Percentiles rank a stretch among this genome's conserved stretches.
phyloP scores from a whole-genome alignment of 2,329 filamentous ascomycete species.

The Diaporthe caulivora region DNA sequence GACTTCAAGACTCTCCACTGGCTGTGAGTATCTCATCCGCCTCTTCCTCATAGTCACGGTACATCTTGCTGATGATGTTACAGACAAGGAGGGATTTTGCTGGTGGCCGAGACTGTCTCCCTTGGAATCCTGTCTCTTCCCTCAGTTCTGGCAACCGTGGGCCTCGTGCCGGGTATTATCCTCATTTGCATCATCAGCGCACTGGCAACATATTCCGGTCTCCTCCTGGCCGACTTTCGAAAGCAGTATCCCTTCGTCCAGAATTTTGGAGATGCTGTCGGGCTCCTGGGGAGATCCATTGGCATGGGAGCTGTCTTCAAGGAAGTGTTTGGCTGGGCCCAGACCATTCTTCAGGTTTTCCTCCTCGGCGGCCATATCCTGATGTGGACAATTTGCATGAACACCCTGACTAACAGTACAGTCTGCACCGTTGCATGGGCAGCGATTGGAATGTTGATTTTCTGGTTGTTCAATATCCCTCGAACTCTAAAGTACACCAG shows the following conservation, averaged over 20 bases:
- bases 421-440: slow-evolving; percentile 74
- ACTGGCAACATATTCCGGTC: slow-evolving; percentile 14
- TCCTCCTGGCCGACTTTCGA: slow-evolving; percentile 26
- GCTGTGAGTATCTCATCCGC: neutral
- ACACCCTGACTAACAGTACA: slow-evolving; percentile 67
- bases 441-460: slow-evolving; percentile 68
- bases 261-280: slow-evolving; percentile 68
- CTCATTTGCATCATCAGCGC: slow-evolving; percentile 11
- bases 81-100: slow-evolving; percentile 20
- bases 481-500: slow-evolving; percentile 73
- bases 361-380: slow-evolving; percentile 70
- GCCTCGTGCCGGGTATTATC: slow-evolving; percentile 20
- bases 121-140: slow-evolving; percentile 24
- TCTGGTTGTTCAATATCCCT: slow-evolving; percentile 69
- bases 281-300: slow-evolving; percentile 52
- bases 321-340: slow-evolving; percentile 62
- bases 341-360: slow-evolving; percentile 67
- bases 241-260: slow-evolving; percentile 50
- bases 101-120: slow-evolving; percentile 20
- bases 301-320: slow-evolving; percentile 59
- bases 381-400: slow-evolving; percentile 39
- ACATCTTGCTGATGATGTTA: neutral
- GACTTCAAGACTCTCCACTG: slow-evolving; percentile 27
- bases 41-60: no score
- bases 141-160: slow-evolving; percentile 27